Conservation (phyloP, 1,284 basidiomycete species). For the Phenoliferia sp. region DNA sequence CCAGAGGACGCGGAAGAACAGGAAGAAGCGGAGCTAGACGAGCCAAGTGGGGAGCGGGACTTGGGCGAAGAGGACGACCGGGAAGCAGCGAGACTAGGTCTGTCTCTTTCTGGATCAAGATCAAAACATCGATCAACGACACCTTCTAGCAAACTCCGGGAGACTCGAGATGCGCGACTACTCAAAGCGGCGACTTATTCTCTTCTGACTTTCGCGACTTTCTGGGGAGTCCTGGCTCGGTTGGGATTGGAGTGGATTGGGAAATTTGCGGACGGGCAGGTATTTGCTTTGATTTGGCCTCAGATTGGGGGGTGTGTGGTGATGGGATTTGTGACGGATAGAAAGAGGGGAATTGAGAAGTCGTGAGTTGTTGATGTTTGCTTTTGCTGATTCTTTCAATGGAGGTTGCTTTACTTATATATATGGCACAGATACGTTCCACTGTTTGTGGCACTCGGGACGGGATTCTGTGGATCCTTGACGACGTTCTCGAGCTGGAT, state of each 20-base stretch:
- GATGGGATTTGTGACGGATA: constrained; percentile 62
- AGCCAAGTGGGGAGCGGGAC: too few species aligned
- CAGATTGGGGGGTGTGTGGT: constrained; percentile 86
- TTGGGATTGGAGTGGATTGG: constrained; percentile 43
- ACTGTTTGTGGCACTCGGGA: constrained; percentile 80
- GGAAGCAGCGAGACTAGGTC: too few species aligned
- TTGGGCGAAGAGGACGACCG: too few species aligned
- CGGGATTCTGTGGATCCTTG: constrained; percentile 90
- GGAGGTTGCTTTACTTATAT: neutral
- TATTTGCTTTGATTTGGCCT: constrained; percentile 80
- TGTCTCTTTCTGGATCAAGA: too few species aligned
- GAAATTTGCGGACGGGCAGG: constrained; percentile 65
- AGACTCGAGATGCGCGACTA: neutral
- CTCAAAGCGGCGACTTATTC: constrained; percentile 32
- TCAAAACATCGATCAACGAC: too few species aligned
- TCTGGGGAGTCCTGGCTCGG: constrained; percentile 44
- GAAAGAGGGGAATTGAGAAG: constrained; percentile 16
- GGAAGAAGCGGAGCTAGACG: too few species aligned
- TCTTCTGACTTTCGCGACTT: constrained; percentile 40
- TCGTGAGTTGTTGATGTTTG: constrained; percentile 1
- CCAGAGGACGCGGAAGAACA: too few species aligned
- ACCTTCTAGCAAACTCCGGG: too few species aligned
- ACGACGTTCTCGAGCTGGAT: constrained; percentile 98
- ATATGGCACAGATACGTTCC: constrained; percentile 64
- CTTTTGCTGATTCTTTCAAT: neutral